Evolutionary conservation across 768 basidiomycete genomes (phyloP), one percentile per base, ranked within the genome.

Genomic region (Trichaptum fuscoviolaceum): DNA sequence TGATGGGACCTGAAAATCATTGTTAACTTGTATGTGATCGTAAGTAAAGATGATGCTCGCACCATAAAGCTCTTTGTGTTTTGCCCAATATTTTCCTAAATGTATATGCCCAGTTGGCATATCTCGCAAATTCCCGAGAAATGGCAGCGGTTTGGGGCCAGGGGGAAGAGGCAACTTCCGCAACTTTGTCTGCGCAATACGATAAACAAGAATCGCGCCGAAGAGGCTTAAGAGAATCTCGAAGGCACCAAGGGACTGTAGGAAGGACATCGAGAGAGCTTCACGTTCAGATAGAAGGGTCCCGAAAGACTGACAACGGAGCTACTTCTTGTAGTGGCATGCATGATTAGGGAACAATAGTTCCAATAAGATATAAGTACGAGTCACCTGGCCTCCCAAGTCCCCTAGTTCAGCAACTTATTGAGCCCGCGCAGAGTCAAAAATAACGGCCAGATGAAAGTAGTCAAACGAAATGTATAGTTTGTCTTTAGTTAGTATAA

Each of bases 51-150:
- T 12, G 3, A 52, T 12, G 20, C 12, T 20, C 42, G 42, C 10
- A 52, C 42, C 42, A 52, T 52, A 52, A 2, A 52, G 15, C 20
- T 4, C 42, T 12, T 20, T 52, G 42, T 52, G 42, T 20, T 20
- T 52, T 12, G 42, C 42, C 42, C 42, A 52, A 52, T 52, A 12
- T 12, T 20, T 52, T 12, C 42, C 42, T 77, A 74, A 79, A 68
- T 79, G 78, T 60, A 77, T 78, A 42, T 77, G 70, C 17, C 72
- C 72, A 71, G 66, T 74, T 7, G 82, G 79, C 58, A 85, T 73
- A 69, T 85, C 81, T 59, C 78, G 74, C 52, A 88, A 69, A 72
- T 87, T 85, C 18, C 86, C 86, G 36, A 87, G 72, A 34, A 87
- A 66, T 26, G 85, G 85, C 23, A 80, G 74, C 10, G 80, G 79